Evolutionary conservation across 805 yeast genomes (phyloP), one percentile per base, ranked within the genome.

Genomic region (Schizosaccharomyces octosporus): DNA sequence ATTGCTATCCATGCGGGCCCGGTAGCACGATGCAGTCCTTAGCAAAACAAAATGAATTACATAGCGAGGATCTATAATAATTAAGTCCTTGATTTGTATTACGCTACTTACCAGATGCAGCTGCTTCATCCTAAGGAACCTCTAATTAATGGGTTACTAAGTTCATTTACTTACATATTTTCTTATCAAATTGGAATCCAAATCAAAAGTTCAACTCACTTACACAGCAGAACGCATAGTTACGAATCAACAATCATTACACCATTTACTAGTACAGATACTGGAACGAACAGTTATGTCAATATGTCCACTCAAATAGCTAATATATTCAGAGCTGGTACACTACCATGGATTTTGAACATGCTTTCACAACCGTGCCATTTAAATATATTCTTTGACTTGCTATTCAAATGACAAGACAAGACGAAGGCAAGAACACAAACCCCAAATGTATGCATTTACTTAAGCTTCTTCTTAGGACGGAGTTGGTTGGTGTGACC

Each of bases 401-500:
- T 36, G 41, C 41, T 36, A 36, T 36, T 36, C 41, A 36, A 36
- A 36, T 36, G 51, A 19, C 60, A 36, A 36, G 29, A 27, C 60
- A 36, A n/a, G 24, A 39, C 19, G 27, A 36, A 39, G 59, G 83
- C 70, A 4, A 45, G 51, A 45, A 45, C 51, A 45, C 51, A 24
- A 45, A 45, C 51, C 51, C 51, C 51, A 74, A 57, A 21, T 32
- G 43, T n/a, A 57, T 15, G 43, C 89, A 71, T 24, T 48, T 62
- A 62, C 64, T 62, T 88, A 78, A 87, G 84, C 89, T 90, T 89
- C 95, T 89, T 89, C 95, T 90, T 93, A 81, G 97, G 97, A 83
- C 98, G 88, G 79, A 90, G 87, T 83, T 90, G 98, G 85, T 93
- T 93, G 77, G 96, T 82, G 94, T 90, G 98, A 76, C 98, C 98